Evolutionary conservation across 2,329 filamentous ascomycete species (phyloP).

Genomic region (Lachnellula willkommii): DNA sequence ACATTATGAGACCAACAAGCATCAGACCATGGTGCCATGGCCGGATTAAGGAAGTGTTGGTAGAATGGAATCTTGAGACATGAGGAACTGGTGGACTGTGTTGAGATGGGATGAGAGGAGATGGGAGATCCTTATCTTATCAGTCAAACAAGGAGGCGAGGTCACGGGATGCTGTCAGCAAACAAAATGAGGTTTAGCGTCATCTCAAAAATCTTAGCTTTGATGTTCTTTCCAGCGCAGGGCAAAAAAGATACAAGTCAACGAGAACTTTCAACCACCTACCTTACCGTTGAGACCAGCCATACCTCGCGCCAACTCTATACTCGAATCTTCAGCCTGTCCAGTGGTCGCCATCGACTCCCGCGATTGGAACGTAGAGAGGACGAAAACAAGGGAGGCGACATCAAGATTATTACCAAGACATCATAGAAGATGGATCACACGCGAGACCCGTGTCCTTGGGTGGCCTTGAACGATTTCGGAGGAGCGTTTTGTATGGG

Average conservation of each 20-base stretch:
- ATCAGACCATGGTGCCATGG: too few species aligned
- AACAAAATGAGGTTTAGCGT: too few species aligned
- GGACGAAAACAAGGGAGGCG: not conserved
- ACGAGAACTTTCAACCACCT: not conserved
- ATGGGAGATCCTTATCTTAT: too few species aligned
- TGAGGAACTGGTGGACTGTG: too few species aligned
- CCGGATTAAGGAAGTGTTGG: too few species aligned
- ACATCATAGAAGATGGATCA: slow-evolving; percentile 68
- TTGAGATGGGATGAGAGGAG: too few species aligned
- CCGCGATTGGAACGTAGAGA: not conserved
- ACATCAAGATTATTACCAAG: slow-evolving; percentile 6
- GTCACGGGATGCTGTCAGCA: too few species aligned
- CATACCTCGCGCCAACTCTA: not conserved
- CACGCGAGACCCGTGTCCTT: slow-evolving; percentile 92
- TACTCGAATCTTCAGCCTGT: not conserved
- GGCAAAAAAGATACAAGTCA: not conserved
- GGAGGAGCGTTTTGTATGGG: slow-evolving; percentile 97
- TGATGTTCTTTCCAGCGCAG: not conserved
- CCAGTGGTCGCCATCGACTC: not conserved
- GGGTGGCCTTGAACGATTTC: slow-evolving; percentile 95
- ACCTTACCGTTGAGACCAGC: not conserved
- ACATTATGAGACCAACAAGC: not conserved
- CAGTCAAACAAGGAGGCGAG: too few species aligned
- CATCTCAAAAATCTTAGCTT: too few species aligned
- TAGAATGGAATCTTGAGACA: too few species aligned